Conservation (phyloP, 2,329 filamentous ascomycete genomes). For the Cryphonectria radicalis region DNA sequence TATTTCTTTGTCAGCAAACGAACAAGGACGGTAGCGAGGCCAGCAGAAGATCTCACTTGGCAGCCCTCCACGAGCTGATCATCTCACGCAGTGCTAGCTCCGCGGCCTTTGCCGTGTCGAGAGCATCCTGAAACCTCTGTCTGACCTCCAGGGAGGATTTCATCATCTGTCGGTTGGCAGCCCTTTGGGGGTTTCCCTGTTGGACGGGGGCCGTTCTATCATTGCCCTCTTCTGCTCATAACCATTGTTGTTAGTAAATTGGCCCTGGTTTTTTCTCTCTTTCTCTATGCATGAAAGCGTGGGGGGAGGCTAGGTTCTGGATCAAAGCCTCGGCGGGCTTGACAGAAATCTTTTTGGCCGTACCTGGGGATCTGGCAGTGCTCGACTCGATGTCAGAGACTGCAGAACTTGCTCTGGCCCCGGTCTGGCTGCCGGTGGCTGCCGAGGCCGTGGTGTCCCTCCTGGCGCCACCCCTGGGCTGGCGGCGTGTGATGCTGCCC, state of each 20-base stretch:
- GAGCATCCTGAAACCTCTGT: conserved; percentile 68
- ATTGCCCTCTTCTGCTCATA: conserved; percentile 49
- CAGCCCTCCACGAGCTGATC: conserved; percentile 78
- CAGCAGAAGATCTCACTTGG: conserved; percentile 66
- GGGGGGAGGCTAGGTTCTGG: conserved; percentile 56
- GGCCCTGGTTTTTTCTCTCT: conserved; percentile 69
- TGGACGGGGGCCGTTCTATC: conserved; percentile 41
- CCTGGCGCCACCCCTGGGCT: conserved; percentile 70
- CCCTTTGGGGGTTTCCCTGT: conserved; percentile 44
- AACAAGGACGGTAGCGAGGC: not conserved
- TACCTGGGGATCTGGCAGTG: conserved; percentile 40
- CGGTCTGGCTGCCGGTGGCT: conserved; percentile 55
- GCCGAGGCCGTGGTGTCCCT: conserved; percentile 61
- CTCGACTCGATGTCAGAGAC: conserved; percentile 45
- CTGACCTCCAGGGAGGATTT: conserved; percentile 68
- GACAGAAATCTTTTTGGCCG: conserved; percentile 46
- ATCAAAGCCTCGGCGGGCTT: conserved; percentile 50
- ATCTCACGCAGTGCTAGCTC: conserved; percentile 86
- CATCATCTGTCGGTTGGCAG: conserved; percentile 54
- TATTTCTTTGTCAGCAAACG: conserved; percentile 12
- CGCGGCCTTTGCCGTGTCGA: conserved; percentile 80
- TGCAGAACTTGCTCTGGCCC: conserved; percentile 44
- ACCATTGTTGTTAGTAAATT: conserved; percentile 70
- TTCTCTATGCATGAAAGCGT: conserved; percentile 71
- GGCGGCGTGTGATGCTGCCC: conserved; percentile 83